phyloP scores from a whole-genome alignment of 345 rosid genomes.

The Conringia planisiliqua region DNA sequence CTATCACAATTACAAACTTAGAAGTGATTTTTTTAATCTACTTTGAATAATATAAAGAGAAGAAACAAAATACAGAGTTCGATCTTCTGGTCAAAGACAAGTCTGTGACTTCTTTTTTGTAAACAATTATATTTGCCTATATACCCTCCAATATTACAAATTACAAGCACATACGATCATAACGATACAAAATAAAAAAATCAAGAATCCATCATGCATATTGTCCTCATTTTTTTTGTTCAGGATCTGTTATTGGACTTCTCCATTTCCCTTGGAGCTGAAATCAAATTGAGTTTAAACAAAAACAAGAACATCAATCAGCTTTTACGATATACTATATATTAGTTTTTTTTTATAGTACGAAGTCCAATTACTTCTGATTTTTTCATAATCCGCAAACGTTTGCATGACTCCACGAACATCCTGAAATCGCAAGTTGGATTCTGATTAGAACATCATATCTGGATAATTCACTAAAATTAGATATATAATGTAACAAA shows the following conservation, averaged over 20 bases:
- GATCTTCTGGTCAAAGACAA: conserved; percentile 11
- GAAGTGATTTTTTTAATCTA: no score
- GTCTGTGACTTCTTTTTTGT: not conserved
- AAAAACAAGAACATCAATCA: not conserved
- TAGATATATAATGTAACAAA: not conserved
- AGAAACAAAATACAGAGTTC: not conserved
- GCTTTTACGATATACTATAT: not conserved
- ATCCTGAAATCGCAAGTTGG: conserved; percentile 44
- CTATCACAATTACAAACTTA: no score
- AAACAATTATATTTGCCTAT: conserved; percentile 3
- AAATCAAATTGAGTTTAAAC: not conserved
- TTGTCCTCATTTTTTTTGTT: not conserved
- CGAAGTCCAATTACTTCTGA: conserved; percentile 96
- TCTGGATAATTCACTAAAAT: not conserved
- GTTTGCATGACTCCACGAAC: conserved; percentile 91
- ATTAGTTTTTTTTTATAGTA: conserved; percentile 13
- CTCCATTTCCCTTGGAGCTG: conserved; percentile 28
- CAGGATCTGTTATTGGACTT: conserved; percentile 21
- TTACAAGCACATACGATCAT: conserved; percentile 14
- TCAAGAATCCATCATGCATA: not conserved
- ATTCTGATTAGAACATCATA: not conserved
- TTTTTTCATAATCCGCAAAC: conserved; percentile 90
- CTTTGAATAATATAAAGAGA: not conserved
- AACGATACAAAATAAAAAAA: conserved; percentile 7
- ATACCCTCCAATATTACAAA: conserved; percentile 3